Base-by-base conservation (phyloP, 306 rosid genomes). In the Rubus parviflorus region DNA sequence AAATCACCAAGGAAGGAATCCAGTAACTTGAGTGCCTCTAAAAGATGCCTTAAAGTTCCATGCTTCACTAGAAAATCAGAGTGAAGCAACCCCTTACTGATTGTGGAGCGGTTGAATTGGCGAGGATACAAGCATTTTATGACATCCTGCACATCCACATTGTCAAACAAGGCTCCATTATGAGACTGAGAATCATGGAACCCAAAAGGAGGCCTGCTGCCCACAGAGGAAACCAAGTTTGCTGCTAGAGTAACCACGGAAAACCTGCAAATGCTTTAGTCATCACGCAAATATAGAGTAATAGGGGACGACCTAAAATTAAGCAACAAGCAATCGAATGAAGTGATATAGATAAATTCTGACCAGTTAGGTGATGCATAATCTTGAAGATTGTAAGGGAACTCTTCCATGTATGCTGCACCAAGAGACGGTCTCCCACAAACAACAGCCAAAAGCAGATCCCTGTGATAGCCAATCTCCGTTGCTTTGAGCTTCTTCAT, bases 11-110 rank as follows among this genome's bases (percentile, higher is more conserved):
- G 77, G 68, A 88, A 83, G 78, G 90, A 83, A 64, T 90, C 90
- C 74, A 90, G 76, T 71, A 92, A 87, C 85, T 87, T 90, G 75
- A 92, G 75, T 69, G 84, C 88, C 83, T 90, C 98, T 79, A 89
- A 81, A 81, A 95, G 91, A 86, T 90, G 90, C 85, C 91, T 87
- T 67, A 95, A 83, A 73, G 93, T 88, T 45, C 96, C 92, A 75
- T 93, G 96, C 81, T 91, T 93, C 68, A 89, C 97, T 71, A 85
- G 86, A 80, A 87, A 78, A 70, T 92, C 81, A 47, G 83, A 37
- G 58, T 92, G 95, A 81, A 86, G 96, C 90, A 95, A 80, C 75
- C 98, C 97, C 83, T 82, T 94, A 76, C 90, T 89, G 82, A 94
- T 84, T 53, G 77, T 19, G n/a, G 93, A 73, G 81, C 91, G 85